phyloP scores from a whole-genome alignment of 2,329 filamentous ascomycete genomes.

The Corniculantispora saksenae region DNA sequence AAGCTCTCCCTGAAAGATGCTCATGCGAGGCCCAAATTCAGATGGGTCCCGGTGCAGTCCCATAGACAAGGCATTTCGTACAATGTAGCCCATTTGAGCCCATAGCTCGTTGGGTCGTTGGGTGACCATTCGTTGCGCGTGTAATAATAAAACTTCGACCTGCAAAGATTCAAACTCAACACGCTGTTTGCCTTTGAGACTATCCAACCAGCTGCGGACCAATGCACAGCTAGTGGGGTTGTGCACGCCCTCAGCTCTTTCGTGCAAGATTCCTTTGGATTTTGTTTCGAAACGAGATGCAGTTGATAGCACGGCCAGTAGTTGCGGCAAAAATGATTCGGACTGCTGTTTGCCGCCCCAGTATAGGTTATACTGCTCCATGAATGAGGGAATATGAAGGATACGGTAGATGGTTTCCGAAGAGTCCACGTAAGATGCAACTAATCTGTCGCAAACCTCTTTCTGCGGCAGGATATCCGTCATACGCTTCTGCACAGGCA shows the following conservation, averaged over 20 bases:
- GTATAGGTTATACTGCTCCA: conserved; percentile 51
- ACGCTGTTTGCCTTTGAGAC: conserved; percentile 52
- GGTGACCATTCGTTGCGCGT: conserved; percentile 55
- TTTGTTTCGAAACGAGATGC: conserved; percentile 55
- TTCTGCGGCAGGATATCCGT: conserved; percentile 55
- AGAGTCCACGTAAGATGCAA: conserved; percentile 50
- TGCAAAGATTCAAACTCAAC: conserved; percentile 56
- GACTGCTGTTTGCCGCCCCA: conserved; percentile 50
- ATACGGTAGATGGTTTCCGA: conserved; percentile 56
- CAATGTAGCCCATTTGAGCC: conserved; percentile 56
- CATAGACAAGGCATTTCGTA: conserved; percentile 61
- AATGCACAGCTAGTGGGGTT: conserved; percentile 58
- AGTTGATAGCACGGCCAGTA: conserved; percentile 54
- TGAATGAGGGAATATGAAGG: conserved; percentile 54
- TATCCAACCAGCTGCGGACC: conserved; percentile 55
- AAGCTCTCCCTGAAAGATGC: conserved; percentile 54
- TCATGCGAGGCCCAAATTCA: conserved; percentile 51
- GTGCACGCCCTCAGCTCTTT: conserved; percentile 56
- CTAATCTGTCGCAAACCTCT: conserved; percentile 51
- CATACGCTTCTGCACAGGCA: conserved; percentile 59
- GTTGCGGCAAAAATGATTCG: conserved; percentile 55
- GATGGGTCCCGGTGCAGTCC: conserved; percentile 58
- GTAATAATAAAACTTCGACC: conserved; percentile 53
- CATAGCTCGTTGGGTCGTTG: conserved; percentile 52
- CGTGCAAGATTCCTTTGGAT: conserved; percentile 50